Percentiles rank a stretch among this genome's conserved stretches.
phyloP scores from a whole-genome alignment of 2,329 filamentous ascomycete genomes.

The Stenocarpella maydis region DNA sequence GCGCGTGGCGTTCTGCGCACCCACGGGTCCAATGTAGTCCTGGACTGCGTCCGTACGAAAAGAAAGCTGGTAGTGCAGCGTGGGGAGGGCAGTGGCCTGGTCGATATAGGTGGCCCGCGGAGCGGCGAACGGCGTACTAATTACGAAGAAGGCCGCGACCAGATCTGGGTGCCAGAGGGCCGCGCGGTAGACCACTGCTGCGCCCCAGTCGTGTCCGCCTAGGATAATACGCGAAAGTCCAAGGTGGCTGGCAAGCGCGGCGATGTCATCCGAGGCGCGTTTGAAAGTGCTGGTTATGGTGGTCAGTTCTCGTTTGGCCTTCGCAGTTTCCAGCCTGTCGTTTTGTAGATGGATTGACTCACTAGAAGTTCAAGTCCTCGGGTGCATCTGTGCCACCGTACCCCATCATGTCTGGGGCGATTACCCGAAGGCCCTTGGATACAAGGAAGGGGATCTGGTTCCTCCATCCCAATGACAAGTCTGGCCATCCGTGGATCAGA shows the following conservation, averaged over 20 bases:
- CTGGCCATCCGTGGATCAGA: slow-evolving; percentile 79
- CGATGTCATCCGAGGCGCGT: slow-evolving; percentile 77
- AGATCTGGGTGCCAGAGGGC: slow-evolving; percentile 77
- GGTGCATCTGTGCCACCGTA: slow-evolving; percentile 81
- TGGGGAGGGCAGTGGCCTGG: slow-evolving; percentile 62
- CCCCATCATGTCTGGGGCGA: slow-evolving; percentile 86
- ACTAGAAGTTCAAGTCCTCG: slow-evolving; percentile 68
- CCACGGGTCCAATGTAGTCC: slow-evolving; percentile 53
- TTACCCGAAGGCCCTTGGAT: slow-evolving; percentile 76
- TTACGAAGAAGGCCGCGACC: slow-evolving; percentile 76
- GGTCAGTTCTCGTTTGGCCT: background rate
- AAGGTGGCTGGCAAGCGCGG: slow-evolving; percentile 45
- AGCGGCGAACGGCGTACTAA: slow-evolving; percentile 79
- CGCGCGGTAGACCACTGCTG: slow-evolving; percentile 76
- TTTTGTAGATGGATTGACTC: background rate
- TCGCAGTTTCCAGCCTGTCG: too few relatives aligned
- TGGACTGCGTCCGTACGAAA: slow-evolving; percentile 74
- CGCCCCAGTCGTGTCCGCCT: slow-evolving; percentile 95
- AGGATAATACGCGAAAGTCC: slow-evolving; percentile 68
- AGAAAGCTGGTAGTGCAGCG: slow-evolving; percentile 85
- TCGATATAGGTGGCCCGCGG: slow-evolving; percentile 62
- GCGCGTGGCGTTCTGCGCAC: slow-evolving; percentile 53
- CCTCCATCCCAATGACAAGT: slow-evolving; percentile 87
- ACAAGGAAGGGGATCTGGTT: slow-evolving; percentile 84
- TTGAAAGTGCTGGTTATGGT: slow-evolving; percentile 58